Evolutionary conservation across 257 asterid species (phyloP), one percentile per base, ranked within the genome.

Genomic region (Misopates orontium): DNA sequence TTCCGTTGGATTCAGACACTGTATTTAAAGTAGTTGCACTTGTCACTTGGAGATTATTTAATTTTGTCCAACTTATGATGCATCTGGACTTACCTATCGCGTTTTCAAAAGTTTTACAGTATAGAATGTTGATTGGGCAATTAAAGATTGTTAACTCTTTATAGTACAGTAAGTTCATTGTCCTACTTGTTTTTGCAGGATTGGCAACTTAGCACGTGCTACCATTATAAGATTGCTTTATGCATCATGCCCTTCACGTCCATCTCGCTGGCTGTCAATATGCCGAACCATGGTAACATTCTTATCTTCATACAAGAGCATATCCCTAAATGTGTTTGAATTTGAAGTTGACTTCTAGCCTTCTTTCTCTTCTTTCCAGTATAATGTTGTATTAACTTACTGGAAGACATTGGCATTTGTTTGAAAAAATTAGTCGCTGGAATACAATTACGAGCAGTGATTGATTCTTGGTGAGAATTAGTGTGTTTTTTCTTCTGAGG

Each of bases 231-330:
- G 97, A 64, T 78, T 94, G 84, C 91, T 94, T 55, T 81, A 80
- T 83, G 94, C 95, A 53, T 88, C 99, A 59, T 83, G 96, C 80
- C 95, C 97, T 58, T 88, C 84, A 53, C 81, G 81, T 57, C 97
- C 99, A 44, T 90, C 99, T n/a, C 95, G 73, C 69, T 94, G 99
- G 99, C 81, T 94, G 66, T 85, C 84, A 23, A 82, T 94, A 79
- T 90, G 95, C 82, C 96, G 75, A 73, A 81, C 76, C 77, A 80
- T 94, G 99, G 99, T 94, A 84, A 61, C 44, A 71, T 69, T 64
- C 48, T 58, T 52, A 59, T 76, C 67, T 61, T 41, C 59, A 25
- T 51, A 16, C 60, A 49, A 44, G 19, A 63, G 17, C 58, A 62
- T 69, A 69, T 71, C 56, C 66, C 32, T 28, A 70, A 25, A 58